phyloP scores from a whole-genome alignment of 495 filamentous ascomycete genomes.

The Tetracladium marchalianum region DNA sequence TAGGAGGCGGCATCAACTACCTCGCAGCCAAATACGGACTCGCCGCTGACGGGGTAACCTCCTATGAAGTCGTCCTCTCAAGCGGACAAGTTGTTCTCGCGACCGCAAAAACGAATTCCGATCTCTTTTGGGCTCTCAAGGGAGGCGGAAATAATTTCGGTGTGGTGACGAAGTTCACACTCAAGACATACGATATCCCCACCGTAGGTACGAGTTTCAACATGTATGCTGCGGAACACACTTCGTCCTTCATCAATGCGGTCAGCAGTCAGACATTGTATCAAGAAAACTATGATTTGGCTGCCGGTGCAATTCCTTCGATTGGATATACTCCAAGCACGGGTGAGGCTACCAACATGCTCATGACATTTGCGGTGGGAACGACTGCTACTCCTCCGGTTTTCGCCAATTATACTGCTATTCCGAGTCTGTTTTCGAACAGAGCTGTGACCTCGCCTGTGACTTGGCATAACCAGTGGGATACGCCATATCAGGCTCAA shows the following conservation, averaged over 20 bases:
- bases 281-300: not conserved
- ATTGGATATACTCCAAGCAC: too few relatives aligned
- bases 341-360: too few relatives aligned
- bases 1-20: constrained; percentile 32
- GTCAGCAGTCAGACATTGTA: not conserved
- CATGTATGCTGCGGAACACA: not conserved
- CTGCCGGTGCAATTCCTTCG: not conserved
- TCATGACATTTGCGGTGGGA: too few relatives aligned
- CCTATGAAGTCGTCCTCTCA: constrained; percentile 40
- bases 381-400: too few relatives aligned
- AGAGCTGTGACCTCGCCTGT: not conserved
- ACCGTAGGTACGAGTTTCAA: constrained; percentile 4
- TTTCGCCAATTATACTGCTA: constrained; percentile 7
- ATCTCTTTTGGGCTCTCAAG: constrained; percentile 45
- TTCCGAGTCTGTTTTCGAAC: not conserved
- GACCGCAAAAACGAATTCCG: constrained; percentile 28
- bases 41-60: constrained; percentile 34
- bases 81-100: constrained; percentile 38
- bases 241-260: constrained; percentile 2
- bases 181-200: constrained; percentile 25
- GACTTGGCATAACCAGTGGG: not conserved
- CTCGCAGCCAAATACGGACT: constrained; percentile 31
- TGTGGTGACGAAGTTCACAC: constrained; percentile 42
- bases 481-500: constrained; percentile 3
- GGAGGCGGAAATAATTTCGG: constrained; percentile 46